Conservation (phyloP, 1,284 basidiomycete species). For the Moesziomyces parantarcticus region DNA sequence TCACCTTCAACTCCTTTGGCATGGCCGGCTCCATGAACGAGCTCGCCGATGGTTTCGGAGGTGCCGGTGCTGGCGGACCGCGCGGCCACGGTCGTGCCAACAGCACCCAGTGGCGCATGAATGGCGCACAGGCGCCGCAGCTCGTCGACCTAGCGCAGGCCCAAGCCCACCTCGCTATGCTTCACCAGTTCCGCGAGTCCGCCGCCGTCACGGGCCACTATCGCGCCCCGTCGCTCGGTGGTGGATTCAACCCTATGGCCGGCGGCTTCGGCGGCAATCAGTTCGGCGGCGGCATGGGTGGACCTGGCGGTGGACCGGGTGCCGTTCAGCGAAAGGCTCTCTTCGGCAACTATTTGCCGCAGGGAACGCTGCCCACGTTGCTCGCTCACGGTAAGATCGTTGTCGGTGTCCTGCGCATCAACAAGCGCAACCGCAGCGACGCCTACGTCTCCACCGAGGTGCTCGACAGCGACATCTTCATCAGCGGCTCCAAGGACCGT, state of each 20-base stretch:
- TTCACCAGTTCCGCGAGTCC: constrained; percentile 86
- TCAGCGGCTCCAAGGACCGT: constrained; percentile 90
- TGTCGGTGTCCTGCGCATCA: constrained; percentile 95
- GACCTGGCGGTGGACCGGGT: constrained; percentile 35
- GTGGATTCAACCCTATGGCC: constrained; percentile 89
- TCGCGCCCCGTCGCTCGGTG: constrained; percentile 97
- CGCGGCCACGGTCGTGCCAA: constrained; percentile 44
- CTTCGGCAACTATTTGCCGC: constrained; percentile 97
- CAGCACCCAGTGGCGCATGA: constrained; percentile 53
- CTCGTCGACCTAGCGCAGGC: constrained; percentile 68
- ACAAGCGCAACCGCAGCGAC: constrained; percentile 98
- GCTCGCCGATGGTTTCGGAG: constrained; percentile 62
- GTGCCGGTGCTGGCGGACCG: constrained; percentile 41
- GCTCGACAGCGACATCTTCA: constrained; percentile 96
- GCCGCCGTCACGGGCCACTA: constrained; percentile 85
- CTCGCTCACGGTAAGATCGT: constrained; percentile 98
- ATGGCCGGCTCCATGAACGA: constrained; percentile 51
- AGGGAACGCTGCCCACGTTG: constrained; percentile 94
- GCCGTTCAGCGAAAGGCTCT: constrained; percentile 95
- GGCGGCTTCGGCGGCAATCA: constrained; percentile 41
- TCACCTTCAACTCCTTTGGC: constrained; percentile 54
- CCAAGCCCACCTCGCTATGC: constrained; percentile 92
- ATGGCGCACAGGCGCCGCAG: constrained; percentile 37
- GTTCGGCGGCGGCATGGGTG: constrained; percentile 72
- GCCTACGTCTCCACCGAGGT: constrained; percentile 99